Evolutionary conservation across 768 basidiomycete genomes (phyloP), one percentile per base, ranked within the genome.

Genomic region (Lenzites betulinus): DNA sequence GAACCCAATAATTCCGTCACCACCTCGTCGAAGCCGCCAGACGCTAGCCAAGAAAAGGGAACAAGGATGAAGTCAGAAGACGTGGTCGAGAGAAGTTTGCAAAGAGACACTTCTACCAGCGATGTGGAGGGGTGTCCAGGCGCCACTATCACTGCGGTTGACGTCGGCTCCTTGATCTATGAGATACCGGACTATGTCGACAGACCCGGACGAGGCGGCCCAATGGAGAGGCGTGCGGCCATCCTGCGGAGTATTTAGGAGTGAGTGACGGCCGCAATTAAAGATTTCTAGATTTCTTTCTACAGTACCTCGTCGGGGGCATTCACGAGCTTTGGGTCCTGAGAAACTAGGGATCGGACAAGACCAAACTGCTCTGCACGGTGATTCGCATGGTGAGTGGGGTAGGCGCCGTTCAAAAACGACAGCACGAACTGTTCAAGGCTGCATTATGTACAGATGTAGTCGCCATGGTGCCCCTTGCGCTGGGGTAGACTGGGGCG

Each of bases 171-270:
- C 79, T 66, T 85, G 83, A 73, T 86, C 87, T 58, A 93, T 77
- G 64, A 94, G 78, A 72, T 84, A 89, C 54, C 82, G 78, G 28
- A 71, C 80, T 62, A 91, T 85, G 55, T 90, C 89, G 56, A 83
- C 71, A 41, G 87, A 81, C 51, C 90, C 91, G 20, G 84, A 84
- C 12, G 87, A 87, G 13, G 91, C 85, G 58, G 91, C 89, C 90
- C 91, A 93, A 68, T 94, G 92, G n/a, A 94, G 74, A 9, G 92
- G 83, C 0, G 92, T 91, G 35, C 92, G 80, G 39, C 81, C 87
- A 70, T 94, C 92, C 90, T 92, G 46, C 5, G 16, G 22, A 52
- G 25, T 42, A 54, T 26, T 11, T 36, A 26, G 42, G 3, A 23
- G 20, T 25, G 12, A 22, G 13, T 6, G 44, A 15, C 23, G 6